Percentiles rank a stretch among this genome's conserved stretches.
phyloP scores from a whole-genome alignment of 2,329 filamentous ascomycete genomes.

The Nigrograna mackinnonii region DNA sequence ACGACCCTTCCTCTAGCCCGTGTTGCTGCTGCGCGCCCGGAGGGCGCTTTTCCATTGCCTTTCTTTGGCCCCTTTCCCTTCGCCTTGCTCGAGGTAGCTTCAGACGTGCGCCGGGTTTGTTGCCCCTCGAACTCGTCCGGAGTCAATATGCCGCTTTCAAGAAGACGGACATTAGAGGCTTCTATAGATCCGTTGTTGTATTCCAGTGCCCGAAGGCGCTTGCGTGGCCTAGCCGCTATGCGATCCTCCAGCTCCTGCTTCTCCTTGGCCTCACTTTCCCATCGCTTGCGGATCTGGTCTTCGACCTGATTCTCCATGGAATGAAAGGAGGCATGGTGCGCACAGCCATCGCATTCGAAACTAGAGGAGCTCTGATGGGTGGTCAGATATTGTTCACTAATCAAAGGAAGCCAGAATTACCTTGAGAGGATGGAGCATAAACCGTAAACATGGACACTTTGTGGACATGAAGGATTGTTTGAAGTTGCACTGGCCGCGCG shows the following conservation, averaged over 20 bases:
- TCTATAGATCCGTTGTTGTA: slow-evolving; percentile 12
- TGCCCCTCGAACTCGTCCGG: slow-evolving; percentile 5
- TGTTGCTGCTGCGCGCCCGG: slow-evolving; percentile 2
- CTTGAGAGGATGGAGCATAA: slow-evolving; percentile 62
- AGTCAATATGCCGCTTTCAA: slow-evolving; percentile 8
- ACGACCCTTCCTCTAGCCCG: slow-evolving; percentile 20
- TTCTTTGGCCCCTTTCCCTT: slow-evolving; percentile 8
- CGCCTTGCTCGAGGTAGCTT: slow-evolving; percentile 6
- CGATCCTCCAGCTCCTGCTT: slow-evolving; percentile 18
- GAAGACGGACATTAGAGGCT: not conserved
- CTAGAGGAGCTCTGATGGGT: slow-evolving; percentile 46
- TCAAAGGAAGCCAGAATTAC: slow-evolving; percentile 25
- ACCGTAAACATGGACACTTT: slow-evolving; percentile 57
- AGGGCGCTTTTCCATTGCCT: slow-evolving; percentile 10
- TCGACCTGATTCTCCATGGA: slow-evolving; percentile 55
- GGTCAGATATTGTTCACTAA: slow-evolving; percentile 8
- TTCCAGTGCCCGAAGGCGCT: slow-evolving; percentile 29
- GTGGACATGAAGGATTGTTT: slow-evolving; percentile 50
- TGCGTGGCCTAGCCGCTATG: slow-evolving; percentile 22
- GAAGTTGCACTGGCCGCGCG: slow-evolving; percentile 55
- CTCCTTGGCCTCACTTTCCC: slow-evolving; percentile 45
- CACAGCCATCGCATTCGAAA: slow-evolving; percentile 60
- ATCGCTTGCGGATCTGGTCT: slow-evolving; percentile 50
- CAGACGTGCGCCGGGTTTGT: not conserved
- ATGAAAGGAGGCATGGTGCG: slow-evolving; percentile 60